These are phyloP conservation scores for Proliferodiscus dingleyae DNA, from an alignment of 2,329 filamentous ascomycete species.

Conservation along the genomic window DNA sequence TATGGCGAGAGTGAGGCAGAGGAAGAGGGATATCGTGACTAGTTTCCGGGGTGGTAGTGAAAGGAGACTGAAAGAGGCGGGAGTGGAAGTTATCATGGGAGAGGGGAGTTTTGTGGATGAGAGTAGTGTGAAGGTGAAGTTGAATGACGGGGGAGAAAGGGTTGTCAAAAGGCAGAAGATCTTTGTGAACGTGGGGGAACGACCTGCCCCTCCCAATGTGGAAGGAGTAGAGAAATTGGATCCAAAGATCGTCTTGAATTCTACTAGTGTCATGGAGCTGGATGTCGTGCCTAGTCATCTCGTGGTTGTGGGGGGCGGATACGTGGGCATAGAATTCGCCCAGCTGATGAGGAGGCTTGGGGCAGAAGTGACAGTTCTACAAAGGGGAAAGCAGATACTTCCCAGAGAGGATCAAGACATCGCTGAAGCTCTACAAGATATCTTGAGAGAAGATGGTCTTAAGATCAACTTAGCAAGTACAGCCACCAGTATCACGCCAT, in stretches of 20 bases:
- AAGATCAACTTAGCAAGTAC: constrained; percentile 36
- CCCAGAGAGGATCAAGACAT: constrained; percentile 45
- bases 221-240: constrained; percentile 35
- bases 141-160: constrained; percentile 31
- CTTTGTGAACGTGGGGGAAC: constrained; percentile 44
- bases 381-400: constrained; percentile 39
- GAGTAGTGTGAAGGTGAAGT: constrained; percentile 35
- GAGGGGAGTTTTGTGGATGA: constrained; percentile 39
- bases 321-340: constrained; percentile 49
- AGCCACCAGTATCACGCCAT: constrained; percentile 18
- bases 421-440: constrained; percentile 37
- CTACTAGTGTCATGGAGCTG: constrained; percentile 44
- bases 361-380: constrained; percentile 44
- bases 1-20: constrained; percentile 45
- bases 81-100: constrained; percentile 43
- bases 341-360: constrained; percentile 48
- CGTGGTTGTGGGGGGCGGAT: constrained; percentile 48
- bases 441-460: constrained; percentile 44
- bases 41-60: constrained; percentile 46
- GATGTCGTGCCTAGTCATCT: constrained; percentile 42
- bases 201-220: constrained; percentile 36
- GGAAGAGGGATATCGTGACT: constrained; percentile 49
- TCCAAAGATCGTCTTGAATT: constrained; percentile 38
- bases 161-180: constrained; percentile 37
- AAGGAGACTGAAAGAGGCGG: constrained; percentile 35